Evolutionary conservation across 495 filamentous ascomycete species (phyloP).

Genomic region (Endocarpon pusillum): DNA sequence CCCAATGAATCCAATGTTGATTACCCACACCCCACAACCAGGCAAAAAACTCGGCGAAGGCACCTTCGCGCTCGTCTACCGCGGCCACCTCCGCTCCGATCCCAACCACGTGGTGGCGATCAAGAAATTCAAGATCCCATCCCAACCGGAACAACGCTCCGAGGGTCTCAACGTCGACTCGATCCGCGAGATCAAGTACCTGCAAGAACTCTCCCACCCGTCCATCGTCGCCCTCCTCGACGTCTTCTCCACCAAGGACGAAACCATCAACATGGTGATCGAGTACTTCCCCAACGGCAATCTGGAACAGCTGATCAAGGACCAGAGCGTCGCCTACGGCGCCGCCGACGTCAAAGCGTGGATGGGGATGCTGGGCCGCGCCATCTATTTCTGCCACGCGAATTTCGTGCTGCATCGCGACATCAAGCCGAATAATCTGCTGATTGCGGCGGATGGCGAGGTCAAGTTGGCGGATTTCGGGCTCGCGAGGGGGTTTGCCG

Average conservation of each 20-base stretch:
- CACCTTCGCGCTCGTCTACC: conserved; percentile 91
- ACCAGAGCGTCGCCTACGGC: conserved; percentile 57
- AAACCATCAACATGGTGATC: conserved; percentile 85
- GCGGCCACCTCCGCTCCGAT: conserved; percentile 56
- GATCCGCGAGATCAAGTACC: conserved; percentile 82
- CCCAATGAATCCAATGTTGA: conserved; percentile 3
- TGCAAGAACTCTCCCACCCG: conserved; percentile 88
- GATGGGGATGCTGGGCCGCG: conserved; percentile 92
- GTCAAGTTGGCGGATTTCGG: conserved; percentile 97
- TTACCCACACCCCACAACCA: conserved; percentile 14
- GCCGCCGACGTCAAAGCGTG: conserved; percentile 88
- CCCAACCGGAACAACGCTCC: conserved; percentile 43
- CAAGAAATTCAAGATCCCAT: conserved; percentile 94
- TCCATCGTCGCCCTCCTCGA: conserved; percentile 85
- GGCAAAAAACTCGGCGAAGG: conserved; percentile 87
- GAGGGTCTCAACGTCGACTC: conserved; percentile 89
- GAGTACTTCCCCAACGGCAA: conserved; percentile 85
- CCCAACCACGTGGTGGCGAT: conserved; percentile 66
- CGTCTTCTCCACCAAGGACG: conserved; percentile 84
- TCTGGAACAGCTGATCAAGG: conserved; percentile 82
- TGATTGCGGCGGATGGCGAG: conserved; percentile 82
- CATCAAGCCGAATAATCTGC: conserved; percentile 97
- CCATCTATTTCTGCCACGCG: conserved; percentile 92
- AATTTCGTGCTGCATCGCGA: conserved; percentile 90
- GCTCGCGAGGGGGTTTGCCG: conserved; percentile 72